Conservation (phyloP, 192 early-diverging fungal species). For the Dissophora globulifera region DNA sequence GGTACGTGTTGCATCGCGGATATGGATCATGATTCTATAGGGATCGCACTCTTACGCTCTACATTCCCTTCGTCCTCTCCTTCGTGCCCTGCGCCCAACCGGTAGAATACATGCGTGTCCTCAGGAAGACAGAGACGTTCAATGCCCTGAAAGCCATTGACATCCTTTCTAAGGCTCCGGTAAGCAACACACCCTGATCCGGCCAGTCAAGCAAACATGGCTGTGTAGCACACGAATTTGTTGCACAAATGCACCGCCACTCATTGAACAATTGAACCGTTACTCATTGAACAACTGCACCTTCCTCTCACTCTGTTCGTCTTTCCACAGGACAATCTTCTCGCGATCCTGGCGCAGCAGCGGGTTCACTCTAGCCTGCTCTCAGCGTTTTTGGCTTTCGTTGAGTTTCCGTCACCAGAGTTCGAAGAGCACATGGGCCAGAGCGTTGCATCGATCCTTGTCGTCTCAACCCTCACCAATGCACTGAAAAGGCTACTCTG, state of each 20-base stretch:
- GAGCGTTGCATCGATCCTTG: conserved; percentile 45
- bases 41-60: too few relatives aligned
- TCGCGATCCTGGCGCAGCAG: conserved; percentile 48
- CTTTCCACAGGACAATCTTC: conserved; percentile 33
- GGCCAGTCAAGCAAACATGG: too few relatives aligned
- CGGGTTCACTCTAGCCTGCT: conserved; percentile 20
- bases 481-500: conserved; percentile 41
- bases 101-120: conserved; percentile 41
- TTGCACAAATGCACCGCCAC: too few relatives aligned
- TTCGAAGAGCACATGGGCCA: conserved; percentile 48
- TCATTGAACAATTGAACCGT: too few relatives aligned
- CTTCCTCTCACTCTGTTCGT: not conserved
- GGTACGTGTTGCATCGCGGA: conserved; percentile 12
- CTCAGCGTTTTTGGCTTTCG: conserved; percentile 21
- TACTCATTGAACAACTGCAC: too few relatives aligned
- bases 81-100: not conserved
- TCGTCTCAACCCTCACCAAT: conserved; percentile 42
- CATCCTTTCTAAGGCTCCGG: conserved; percentile 61
- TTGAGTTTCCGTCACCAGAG: conserved; percentile 36
- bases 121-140: conserved; percentile 36
- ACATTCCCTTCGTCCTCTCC: too few relatives aligned
- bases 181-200: too few relatives aligned
- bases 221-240: too few relatives aligned
- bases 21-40: not conserved
- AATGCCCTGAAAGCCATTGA: conserved; percentile 55